These are phyloP conservation scores for Colletotrichum chlorophyti DNA, from an alignment of 2,329 filamentous ascomycete species.

Conservation along the genomic window DNA sequence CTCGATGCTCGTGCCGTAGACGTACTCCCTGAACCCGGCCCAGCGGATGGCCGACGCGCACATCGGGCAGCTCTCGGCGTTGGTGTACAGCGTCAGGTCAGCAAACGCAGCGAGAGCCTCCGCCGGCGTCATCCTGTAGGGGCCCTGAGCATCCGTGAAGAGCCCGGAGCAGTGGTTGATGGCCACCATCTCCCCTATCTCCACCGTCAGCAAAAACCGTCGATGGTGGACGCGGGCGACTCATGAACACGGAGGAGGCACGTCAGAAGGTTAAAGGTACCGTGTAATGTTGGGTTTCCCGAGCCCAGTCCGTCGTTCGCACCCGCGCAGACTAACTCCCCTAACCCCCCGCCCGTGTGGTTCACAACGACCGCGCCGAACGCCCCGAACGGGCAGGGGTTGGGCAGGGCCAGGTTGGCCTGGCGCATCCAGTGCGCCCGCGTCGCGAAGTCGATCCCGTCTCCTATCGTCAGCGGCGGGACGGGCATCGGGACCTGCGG, in stretches of 20 bases:
- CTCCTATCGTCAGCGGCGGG: neutral
- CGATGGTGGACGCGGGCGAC: no score
- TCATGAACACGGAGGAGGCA: no score
- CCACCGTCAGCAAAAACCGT: neutral
- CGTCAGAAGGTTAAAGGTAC: no score
- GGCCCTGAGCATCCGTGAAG: conserved; percentile 51
- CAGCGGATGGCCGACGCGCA: conserved; percentile 63
- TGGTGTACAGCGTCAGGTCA: conserved; percentile 60
- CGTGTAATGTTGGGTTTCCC: conserved; percentile 61
- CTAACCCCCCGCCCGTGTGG: conserved; percentile 51
- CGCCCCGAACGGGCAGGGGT: conserved; percentile 59
- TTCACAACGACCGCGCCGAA: conserved; percentile 64
- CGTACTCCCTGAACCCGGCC: conserved; percentile 61
- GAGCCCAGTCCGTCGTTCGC: conserved; percentile 50
- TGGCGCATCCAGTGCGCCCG: conserved; percentile 59
- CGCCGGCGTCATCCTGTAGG: conserved; percentile 47
- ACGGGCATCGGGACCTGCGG: neutral
- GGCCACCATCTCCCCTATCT: conserved; percentile 57
- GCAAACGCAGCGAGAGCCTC: conserved; percentile 53
- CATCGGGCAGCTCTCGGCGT: conserved; percentile 64
- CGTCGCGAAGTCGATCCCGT: conserved; percentile 42
- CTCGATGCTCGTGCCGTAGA: conserved; percentile 59
- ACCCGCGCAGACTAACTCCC: conserved; percentile 56
- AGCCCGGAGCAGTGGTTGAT: conserved; percentile 60
- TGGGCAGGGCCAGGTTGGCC: conserved; percentile 52